These are phyloP conservation scores for Pinus albicaulis DNA, from an alignment of 75 land plant species.

Conservation along the genomic window DNA sequence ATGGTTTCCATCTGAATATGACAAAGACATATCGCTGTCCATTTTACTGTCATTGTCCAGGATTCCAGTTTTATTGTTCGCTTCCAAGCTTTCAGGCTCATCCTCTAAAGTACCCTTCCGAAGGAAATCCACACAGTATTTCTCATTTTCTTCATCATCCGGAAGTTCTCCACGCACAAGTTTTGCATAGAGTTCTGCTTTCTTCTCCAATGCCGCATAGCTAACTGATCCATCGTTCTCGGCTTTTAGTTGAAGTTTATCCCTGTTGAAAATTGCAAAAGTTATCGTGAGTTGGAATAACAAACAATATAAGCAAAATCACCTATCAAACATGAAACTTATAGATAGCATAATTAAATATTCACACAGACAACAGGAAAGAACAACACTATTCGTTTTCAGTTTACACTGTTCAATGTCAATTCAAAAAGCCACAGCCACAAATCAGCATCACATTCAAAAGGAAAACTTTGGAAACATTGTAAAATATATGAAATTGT, in stretches of 20 bases:
- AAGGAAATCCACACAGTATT: conserved; percentile 95
- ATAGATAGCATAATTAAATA: background rate
- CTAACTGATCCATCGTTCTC: conserved; percentile 77
- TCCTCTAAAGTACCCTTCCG: conserved; percentile 57
- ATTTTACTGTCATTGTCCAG: conserved; percentile 17
- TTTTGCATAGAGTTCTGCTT: conserved; percentile 85
- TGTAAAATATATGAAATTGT: no score
- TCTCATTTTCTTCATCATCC: conserved; percentile 96
- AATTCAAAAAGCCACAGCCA: no score
- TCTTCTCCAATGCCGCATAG: conserved; percentile 92
- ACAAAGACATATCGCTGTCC: conserved; percentile 17
- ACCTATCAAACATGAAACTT: background rate
- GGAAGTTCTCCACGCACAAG: conserved; percentile 75
- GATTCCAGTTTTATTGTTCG: conserved; percentile 6
- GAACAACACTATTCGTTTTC: no score
- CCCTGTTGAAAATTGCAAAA: conserved; percentile 35
- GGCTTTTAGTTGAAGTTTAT: conserved; percentile 89
- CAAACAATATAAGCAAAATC: background rate
- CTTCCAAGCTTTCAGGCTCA: conserved; percentile 30
- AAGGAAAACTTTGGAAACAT: no score
- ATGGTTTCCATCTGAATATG: conserved; percentile 21
- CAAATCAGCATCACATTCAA: no score
- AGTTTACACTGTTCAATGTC: no score
- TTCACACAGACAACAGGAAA: background rate
- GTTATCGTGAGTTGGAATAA: background rate